These are phyloP conservation scores for Claviceps capensis DNA, from an alignment of 2,329 filamentous ascomycete genomes.

Conservation along the genomic window DNA sequence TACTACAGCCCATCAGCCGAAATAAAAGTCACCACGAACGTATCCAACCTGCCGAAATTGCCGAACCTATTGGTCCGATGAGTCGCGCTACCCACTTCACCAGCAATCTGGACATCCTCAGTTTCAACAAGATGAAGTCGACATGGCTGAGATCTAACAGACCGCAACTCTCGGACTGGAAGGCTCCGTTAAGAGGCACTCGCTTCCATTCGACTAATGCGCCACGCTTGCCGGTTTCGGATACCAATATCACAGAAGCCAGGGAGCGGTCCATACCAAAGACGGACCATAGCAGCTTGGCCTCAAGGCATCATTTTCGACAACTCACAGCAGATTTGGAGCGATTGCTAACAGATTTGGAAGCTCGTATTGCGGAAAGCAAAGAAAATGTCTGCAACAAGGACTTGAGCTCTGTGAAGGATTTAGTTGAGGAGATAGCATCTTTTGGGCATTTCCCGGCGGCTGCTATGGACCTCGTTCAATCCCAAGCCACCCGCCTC, in stretches of 20 bases:
- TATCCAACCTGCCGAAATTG: neutral
- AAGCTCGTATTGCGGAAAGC: neutral
- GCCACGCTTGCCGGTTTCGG: neutral
- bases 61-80: too few relatives aligned
- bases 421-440: conserved; percentile 9
- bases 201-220: neutral
- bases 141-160: neutral
- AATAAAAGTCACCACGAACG: neutral
- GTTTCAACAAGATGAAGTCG: conserved; percentile 1
- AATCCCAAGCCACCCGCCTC: conserved; percentile 12
- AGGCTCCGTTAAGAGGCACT: neutral
- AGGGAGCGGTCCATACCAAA: conserved; percentile 3
- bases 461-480: conserved; percentile 2
- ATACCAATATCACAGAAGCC: neutral
- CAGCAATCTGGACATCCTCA: conserved; percentile 2
- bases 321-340: conserved; percentile 5
- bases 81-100: neutral
- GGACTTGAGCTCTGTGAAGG: neutral
- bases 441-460: conserved; percentile 7
- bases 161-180: neutral
- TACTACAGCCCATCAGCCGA: neutral
- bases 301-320: conserved; percentile 3
- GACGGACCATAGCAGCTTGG: neutral
- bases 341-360: conserved; percentile 5
- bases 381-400: too few relatives aligned